Percentiles rank a stretch among this genome's conserved stretches.
Evolutionary conservation across 2,329 filamentous ascomycete genomes (phyloP).

Genomic region (Geosmithia putterillii): DNA sequence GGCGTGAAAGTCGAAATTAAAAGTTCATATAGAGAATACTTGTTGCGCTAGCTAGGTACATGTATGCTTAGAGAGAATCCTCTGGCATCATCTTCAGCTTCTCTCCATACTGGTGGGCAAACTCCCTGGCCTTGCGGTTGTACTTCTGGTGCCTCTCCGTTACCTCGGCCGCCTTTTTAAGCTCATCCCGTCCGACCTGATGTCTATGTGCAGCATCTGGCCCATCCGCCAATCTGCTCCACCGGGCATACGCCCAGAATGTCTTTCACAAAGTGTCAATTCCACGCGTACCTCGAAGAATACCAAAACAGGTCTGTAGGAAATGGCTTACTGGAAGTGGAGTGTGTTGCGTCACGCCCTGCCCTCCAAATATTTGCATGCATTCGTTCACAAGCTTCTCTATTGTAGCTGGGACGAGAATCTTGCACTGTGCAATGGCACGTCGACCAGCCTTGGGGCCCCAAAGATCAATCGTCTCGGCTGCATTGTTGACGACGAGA

Average conservation of each 20-base stretch:
- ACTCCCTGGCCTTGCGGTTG: constrained; percentile 44
- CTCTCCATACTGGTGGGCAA: constrained; percentile 43
- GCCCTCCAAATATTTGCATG: constrained; percentile 79
- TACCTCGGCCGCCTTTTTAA: constrained; percentile 47
- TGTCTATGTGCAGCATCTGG: constrained; percentile 81
- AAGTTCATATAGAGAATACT: neutral
- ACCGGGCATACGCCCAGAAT: constrained; percentile 65
- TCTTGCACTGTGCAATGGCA: constrained; percentile 85
- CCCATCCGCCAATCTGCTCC: constrained; percentile 71
- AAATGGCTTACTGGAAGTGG: constrained; percentile 39
- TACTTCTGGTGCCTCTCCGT: constrained; percentile 48
- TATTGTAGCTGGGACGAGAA: constrained; percentile 66
- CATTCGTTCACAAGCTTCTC: constrained; percentile 78
- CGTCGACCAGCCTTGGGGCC: constrained; percentile 73
- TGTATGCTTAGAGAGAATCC: constrained; percentile 7
- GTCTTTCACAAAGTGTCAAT: constrained; percentile 27
- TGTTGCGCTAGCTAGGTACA: neutral
- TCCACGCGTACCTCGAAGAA: neutral
- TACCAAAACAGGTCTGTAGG: neutral
- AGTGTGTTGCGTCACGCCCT: constrained; percentile 79
- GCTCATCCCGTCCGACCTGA: constrained; percentile 65
- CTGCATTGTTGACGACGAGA: constrained; percentile 75
- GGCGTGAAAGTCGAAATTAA: too few relatives aligned
- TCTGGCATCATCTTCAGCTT: constrained; percentile 11
- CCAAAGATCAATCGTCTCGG: constrained; percentile 74